These are phyloP conservation scores for Neonectria hederae DNA, from an alignment of 2,329 filamentous ascomycete genomes.

Conservation along the genomic window DNA sequence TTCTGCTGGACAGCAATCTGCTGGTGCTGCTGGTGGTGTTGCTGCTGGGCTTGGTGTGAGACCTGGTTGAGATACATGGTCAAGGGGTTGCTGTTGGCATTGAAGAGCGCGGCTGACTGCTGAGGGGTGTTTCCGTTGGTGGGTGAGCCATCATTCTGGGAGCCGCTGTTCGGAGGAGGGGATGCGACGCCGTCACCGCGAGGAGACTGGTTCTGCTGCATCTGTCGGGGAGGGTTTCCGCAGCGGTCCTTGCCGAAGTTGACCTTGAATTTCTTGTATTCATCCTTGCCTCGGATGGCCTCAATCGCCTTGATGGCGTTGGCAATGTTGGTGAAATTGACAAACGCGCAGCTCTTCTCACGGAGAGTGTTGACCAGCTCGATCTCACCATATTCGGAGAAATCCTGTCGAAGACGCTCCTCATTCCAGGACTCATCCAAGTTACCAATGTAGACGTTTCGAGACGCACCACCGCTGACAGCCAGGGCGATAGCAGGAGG, in stretches of 20 bases:
- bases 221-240: conserved; percentile 93
- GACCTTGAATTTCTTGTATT: conserved; percentile 99
- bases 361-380: conserved; percentile 95
- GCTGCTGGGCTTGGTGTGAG: conserved; percentile 75
- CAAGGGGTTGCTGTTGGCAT: conserved; percentile 85
- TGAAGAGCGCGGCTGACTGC: conserved; percentile 79
- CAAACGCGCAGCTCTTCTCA: conserved; percentile 99
- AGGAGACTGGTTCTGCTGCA: conserved; percentile 75
- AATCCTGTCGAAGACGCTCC: conserved; percentile 94
- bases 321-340: conserved; percentile 99
- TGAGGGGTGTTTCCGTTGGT: conserved; percentile 65
- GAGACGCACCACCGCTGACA: conserved; percentile 95
- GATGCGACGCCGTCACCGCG: conserved; percentile 68
- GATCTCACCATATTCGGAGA: conserved; percentile 97
- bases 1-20: conserved; percentile 80
- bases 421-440: conserved; percentile 97
- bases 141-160: conserved; percentile 66
- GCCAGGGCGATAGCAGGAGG: conserved; percentile 95
- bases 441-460: conserved; percentile 98
- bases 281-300: conserved; percentile 90
- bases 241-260: conserved; percentile 99
- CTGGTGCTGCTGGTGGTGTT: conserved; percentile 79
- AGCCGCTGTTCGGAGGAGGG: conserved; percentile 64
- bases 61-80: conserved; percentile 93
- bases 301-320: conserved; percentile 99